Conservation (phyloP, 2,329 filamentous ascomycete genomes). For the Davidsoniella neocaledoniae region DNA sequence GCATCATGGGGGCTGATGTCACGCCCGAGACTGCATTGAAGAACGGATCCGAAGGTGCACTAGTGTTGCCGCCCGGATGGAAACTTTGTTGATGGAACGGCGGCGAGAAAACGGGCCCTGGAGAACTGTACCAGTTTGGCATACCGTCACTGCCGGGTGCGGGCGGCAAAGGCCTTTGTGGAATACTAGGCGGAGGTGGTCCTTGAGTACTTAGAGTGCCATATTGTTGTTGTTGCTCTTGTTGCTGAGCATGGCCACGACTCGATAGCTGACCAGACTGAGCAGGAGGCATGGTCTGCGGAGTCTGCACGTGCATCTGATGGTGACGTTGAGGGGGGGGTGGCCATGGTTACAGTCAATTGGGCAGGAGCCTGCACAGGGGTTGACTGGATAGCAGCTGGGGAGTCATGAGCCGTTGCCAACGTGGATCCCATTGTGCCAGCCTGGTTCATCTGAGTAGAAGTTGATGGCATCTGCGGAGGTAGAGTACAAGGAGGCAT, state of each 20-base stretch:
- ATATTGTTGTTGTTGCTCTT: slow-evolving; percentile 12
- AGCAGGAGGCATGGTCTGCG: slow-evolving; percentile 8
- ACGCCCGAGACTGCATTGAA: slow-evolving; percentile 26
- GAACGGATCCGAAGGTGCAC: slow-evolving; percentile 10
- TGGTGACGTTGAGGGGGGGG: slow-evolving; percentile 3
- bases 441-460: slow-evolving; percentile 12
- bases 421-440: slow-evolving; percentile 6
- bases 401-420: slow-evolving; percentile 6
- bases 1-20: slow-evolving; percentile 21
- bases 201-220: not conserved
- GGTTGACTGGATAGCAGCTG: slow-evolving; percentile 3
- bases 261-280: slow-evolving; percentile 1
- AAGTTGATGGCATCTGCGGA: slow-evolving; percentile 1
- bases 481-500: slow-evolving; percentile 10
- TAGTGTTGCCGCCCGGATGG: slow-evolving; percentile 3
- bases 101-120: slow-evolving; percentile 13
- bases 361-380: slow-evolving; percentile 15
- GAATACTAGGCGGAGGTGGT: slow-evolving; percentile 19
- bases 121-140: slow-evolving; percentile 8
- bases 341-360: slow-evolving; percentile 16
- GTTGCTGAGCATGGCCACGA: slow-evolving; percentile 10
- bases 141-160: slow-evolving; percentile 5
- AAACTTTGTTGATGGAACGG: slow-evolving; percentile 9
- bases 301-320: slow-evolving; percentile 7
- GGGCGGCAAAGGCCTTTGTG: slow-evolving; percentile 19